Base-by-base conservation (phyloP, 352 stramenopile genomes). In the Phytophthora podocarpi region DNA sequence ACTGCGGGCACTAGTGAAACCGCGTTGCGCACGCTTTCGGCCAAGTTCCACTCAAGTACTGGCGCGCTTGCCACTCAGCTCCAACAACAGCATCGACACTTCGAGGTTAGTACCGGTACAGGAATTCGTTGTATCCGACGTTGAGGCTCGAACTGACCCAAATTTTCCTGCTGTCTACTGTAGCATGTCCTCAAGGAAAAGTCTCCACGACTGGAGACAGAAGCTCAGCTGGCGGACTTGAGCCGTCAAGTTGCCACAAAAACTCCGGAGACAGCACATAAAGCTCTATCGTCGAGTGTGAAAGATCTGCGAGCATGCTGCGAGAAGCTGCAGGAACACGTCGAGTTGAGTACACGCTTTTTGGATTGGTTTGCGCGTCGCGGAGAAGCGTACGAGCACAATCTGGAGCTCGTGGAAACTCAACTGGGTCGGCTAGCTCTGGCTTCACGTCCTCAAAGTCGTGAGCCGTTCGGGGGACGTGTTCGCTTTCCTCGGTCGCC, bases 331-430 rank as follows among this genome's bases (percentile, higher is more conserved):
- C 66, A 78, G 18, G 47, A 74, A 13, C 80, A 90, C 40, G 72
- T 81, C 1, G 56, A 72, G 27, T 41, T 90, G 31, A 85, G 76
- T 35, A 78, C 82, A 3, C 75, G 81, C 0, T 93, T 95, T 61
- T 36, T 95, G 39, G 72, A 84, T 27, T 95, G 85, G 83, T 95
- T 91, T 63, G 74, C 76, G 4, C 65, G 50, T 21, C 81, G 82
- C 5, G 85, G 85, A 0, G 82, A 90, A 26, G 77, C 79, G 5
- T 91, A 90, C 40, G 85, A 94, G 43, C 77, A 87, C 40, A 94
- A 92, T 41, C 23, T 92, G 2, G 66, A 80, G 5, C 48, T 90
- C 7, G 69, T 95, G 1, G 85, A 95, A 45, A 70, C 67, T 3
- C 82, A 93, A 39, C 57, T 93, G 10, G 74, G 70, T 31, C 72